Base-by-base conservation (phyloP, 495 filamentous ascomycete species). In the Hypoxylon lienhwacheense region DNA sequence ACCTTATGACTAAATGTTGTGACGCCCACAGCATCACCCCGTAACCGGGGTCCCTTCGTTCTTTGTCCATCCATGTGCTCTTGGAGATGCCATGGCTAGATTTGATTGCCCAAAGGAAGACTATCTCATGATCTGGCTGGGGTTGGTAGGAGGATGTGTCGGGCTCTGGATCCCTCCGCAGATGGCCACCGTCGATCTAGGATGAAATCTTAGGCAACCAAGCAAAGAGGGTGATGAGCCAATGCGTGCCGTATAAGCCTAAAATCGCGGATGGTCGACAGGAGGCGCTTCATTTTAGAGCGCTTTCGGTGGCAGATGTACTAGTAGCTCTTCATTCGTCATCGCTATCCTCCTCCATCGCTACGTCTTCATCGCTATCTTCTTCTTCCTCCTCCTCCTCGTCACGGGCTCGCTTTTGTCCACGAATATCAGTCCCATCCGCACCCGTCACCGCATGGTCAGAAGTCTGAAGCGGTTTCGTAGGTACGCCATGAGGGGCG, bases 61-160 rank as follows among this genome's bases (percentile, higher is more conserved):
- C 64, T 93, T 90, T 72, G 73, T 93, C 60, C 90, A 95, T 70
- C 90, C 90, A 16, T 95, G 90, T 75, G 81, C 87, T 65, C 85
- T 89, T n/a, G 85, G 84, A 47, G 86, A 90, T 55, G 86, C 85
- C 39, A 86, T 95, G 81, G 74, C 70, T 26, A 68, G 62, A 14
- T 77, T 80, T 57, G 67, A 76, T 41, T 76, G 80, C 54, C 73
- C 73, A 31, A 78, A 81, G 24, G 73, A 82, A 63, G 74, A 79
- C 43, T 95, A 93, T 74, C 77, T 95, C 61, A 79, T 85, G 70
- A 72, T 88, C 29, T 95, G 90, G 89, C 71, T 93, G 39, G 88
- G 89, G 22, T 66, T 91, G 33, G 81, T 91, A 11, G 90, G 89
- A 45, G 77, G 77, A 42, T 83, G 79, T 54, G 83, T 93, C 43